Evolutionary conservation across 768 basidiomycete species (phyloP), one percentile per base, ranked within the genome.

Genomic region (Cubamyces sp.): DNA sequence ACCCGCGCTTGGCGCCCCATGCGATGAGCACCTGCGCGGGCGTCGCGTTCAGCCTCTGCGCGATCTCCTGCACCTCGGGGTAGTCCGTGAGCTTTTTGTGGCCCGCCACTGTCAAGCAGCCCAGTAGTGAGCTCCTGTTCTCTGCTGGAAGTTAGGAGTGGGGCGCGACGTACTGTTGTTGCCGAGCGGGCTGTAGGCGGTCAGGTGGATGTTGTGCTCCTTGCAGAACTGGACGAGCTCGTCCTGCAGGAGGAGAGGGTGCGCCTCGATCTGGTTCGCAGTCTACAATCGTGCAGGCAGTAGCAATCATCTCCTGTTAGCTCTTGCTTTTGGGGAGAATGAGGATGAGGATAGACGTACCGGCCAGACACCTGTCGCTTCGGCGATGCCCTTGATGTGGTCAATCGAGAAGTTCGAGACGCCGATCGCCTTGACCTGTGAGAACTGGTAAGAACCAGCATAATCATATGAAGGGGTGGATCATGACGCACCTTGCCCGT

Each of bases 21-120:
- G 91, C 90, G 62, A 96, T 76, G 57, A 95, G 80, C 40, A 95
- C 88, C 73, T 95, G 91, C 0, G 92, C 93, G 2, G 91, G 77
- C 1, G 88, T 87, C 5, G 85, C 88, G 37, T 77, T 76, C 39
- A 88, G 79, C 68, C 78, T 80, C 62, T 84, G 73, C 21, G 91
- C 92, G 49, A 94, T 80, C 57, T 82, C 81, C 48, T 79, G 68
- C 25, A 95, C 82, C 48, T 77, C 77, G 4, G 84, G 74, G 71
- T 91, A 78, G 46, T 92, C 90, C 3, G 88, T 87, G 60, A 93
- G 77, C 74, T 84, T 83, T 58, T 84, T 85, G 71, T 82, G 79
- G 68, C 84, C 84, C 15, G 82, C 70, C 74, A 81, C 88, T 54
- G 53, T 42, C 19, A n/a, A 0, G 19, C 3, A 15, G 9, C 23